Percentiles rank a stretch among this genome's conserved stretches.
These are phyloP conservation scores for Choiromyces venosus DNA, from an alignment of 495 filamentous ascomycete species.

Conservation along the genomic window DNA sequence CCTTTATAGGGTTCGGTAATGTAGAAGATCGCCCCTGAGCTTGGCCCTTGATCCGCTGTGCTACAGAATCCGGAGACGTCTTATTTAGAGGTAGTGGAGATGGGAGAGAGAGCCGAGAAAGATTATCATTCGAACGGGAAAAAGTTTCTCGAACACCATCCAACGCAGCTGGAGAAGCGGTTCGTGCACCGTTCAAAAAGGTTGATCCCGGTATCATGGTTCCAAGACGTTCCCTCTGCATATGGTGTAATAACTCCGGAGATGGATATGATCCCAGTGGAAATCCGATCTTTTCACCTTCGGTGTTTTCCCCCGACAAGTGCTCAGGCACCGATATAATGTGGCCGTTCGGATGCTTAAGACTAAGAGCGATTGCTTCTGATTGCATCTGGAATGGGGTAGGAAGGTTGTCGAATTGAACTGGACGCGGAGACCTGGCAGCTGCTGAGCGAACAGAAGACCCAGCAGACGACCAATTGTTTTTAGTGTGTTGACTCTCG, in stretches of 20 bases:
- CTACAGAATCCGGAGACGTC: not conserved
- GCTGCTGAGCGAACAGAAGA: constrained; percentile 64
- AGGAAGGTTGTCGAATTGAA: constrained; percentile 68
- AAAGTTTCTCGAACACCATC: constrained; percentile 23
- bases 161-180: constrained; percentile 17
- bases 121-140: constrained; percentile 19
- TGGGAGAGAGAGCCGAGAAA: constrained; percentile 16
- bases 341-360: constrained; percentile 51
- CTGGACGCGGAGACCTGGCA: constrained; percentile 60
- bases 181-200: constrained; percentile 19
- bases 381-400: constrained; percentile 68
- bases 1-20: constrained; percentile 49
- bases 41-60: constrained; percentile 25
- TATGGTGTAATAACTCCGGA: constrained; percentile 14
- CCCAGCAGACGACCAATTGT: constrained; percentile 66
- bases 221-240: constrained; percentile 15
- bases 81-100: constrained; percentile 14
- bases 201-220: not conserved
- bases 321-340: constrained; percentile 42
- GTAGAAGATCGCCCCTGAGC: constrained; percentile 53
- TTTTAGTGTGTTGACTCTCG: constrained; percentile 58
- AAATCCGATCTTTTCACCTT: constrained; percentile 30
- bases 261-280: constrained; percentile 33
- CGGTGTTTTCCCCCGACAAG: constrained; percentile 43
- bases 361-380: constrained; percentile 53